Evolutionary conservation across 805 yeast genomes (phyloP).

Genomic region (Candida golubevii): DNA sequence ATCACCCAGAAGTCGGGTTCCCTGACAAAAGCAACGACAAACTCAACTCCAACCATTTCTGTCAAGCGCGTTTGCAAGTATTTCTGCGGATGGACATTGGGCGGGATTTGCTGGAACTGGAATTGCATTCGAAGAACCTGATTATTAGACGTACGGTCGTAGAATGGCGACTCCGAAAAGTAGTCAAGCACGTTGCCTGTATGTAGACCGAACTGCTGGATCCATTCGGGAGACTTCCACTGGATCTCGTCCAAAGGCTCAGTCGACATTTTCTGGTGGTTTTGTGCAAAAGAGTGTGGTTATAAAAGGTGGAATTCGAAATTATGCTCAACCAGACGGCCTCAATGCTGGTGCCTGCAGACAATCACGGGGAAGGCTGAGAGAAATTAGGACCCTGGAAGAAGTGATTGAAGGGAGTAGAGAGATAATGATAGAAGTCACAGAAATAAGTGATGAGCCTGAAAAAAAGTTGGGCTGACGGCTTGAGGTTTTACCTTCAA

Average conservation of each 20-base stretch:
- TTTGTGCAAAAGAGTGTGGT: too few relatives aligned
- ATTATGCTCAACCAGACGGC: too few relatives aligned
- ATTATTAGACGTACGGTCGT: constrained; percentile 88
- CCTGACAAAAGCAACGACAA: constrained; percentile 63
- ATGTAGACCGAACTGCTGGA: constrained; percentile 79
- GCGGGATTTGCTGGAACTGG: constrained; percentile 60
- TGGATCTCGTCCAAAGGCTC: constrained; percentile 78
- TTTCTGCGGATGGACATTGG: constrained; percentile 30
- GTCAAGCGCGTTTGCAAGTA: constrained; percentile 53
- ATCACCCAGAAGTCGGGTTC: constrained; percentile 95
- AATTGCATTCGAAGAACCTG: constrained; percentile 94
- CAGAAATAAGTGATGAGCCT: too few relatives aligned
- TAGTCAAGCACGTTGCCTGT: constrained; percentile 91
- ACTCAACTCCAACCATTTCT: constrained; percentile 84
- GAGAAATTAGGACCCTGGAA: too few relatives aligned
- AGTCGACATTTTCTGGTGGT: constrained; percentile 8
- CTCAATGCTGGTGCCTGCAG: too few relatives aligned
- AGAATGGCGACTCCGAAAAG: constrained; percentile 91
- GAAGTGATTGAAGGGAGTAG: too few relatives aligned
- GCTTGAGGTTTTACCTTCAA: too few relatives aligned
- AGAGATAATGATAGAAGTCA: too few relatives aligned
- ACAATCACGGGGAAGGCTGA: too few relatives aligned
- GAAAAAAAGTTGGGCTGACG: too few relatives aligned
- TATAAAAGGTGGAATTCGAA: too few relatives aligned
- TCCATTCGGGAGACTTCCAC: constrained; percentile 98